Evolutionary conservation across 2,329 filamentous ascomycete genomes (phyloP).

Genomic region (Xylaria hypoxylon): DNA sequence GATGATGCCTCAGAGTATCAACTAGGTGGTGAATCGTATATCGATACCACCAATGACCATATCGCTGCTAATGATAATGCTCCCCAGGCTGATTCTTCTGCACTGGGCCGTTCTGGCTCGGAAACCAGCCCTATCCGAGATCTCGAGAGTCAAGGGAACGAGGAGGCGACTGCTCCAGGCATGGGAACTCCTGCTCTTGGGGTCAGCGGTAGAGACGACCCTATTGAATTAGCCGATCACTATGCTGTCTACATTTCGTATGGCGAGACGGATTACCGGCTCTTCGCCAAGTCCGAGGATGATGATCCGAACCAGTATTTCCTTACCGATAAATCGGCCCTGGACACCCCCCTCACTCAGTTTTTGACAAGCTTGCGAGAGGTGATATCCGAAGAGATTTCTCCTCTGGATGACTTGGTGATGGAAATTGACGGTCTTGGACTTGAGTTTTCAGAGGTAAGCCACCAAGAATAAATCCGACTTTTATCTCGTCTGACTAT

Average conservation of each 20-base stretch:
- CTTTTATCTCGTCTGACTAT: conserved; percentile 40
- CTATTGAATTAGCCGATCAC: conserved; percentile 43
- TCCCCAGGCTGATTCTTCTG: conserved; percentile 25
- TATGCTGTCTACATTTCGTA: conserved; percentile 50
- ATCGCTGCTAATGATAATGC: conserved; percentile 27
- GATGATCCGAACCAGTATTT: conserved; percentile 52
- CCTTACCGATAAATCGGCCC: conserved; percentile 47
- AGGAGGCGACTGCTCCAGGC: not conserved
- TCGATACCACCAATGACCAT: conserved; percentile 42
- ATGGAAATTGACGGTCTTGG: conserved; percentile 51
- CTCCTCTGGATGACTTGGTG: conserved; percentile 51
- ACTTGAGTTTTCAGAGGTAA: conserved; percentile 52
- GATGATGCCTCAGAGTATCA: conserved; percentile 38
- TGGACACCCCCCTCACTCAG: conserved; percentile 45
- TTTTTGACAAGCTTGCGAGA: conserved; percentile 49
- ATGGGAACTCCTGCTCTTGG: conserved; percentile 1
- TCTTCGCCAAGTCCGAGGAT: conserved; percentile 50
- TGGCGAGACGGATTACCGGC: conserved; percentile 49
- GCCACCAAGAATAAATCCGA: conserved; percentile 1
- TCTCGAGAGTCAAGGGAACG: conserved; percentile 1
- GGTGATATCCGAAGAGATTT: conserved; percentile 51
- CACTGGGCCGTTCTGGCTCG: conserved; percentile 13
- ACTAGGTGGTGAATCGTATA: conserved; percentile 39
- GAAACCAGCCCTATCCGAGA: conserved; percentile 11
- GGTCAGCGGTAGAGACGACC: conserved; percentile 35